phyloP scores from a whole-genome alignment of 2,329 filamentous ascomycete genomes.

The Colletotrichum falcatum region DNA sequence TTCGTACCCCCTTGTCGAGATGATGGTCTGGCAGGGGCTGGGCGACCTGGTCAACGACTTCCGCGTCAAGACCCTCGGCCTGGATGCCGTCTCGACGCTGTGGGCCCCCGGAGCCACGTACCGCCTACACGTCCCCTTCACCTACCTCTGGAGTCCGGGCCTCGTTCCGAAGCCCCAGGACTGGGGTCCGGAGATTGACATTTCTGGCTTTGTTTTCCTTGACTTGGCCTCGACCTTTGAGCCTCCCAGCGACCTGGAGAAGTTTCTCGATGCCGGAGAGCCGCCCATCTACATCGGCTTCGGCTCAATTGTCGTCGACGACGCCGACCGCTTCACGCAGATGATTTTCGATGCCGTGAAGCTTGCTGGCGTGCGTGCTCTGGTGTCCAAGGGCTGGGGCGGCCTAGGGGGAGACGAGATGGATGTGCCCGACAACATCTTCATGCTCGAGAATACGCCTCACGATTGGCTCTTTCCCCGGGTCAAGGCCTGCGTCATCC shows the following conservation, averaged over 20 bases:
- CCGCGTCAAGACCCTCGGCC: slow-evolving; percentile 73
- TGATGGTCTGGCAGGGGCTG: slow-evolving; percentile 92
- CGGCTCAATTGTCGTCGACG: slow-evolving; percentile 80
- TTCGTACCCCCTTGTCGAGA: slow-evolving; percentile 82
- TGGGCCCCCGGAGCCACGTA: slow-evolving; percentile 83
- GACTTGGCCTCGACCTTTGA: slow-evolving; percentile 73
- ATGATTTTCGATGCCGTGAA: slow-evolving; percentile 79
- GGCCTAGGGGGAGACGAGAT: slow-evolving; percentile 68
- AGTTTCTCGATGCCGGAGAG: slow-evolving; percentile 68
- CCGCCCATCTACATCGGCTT: slow-evolving; percentile 81
- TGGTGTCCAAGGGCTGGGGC: slow-evolving; percentile 83
- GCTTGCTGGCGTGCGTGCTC: slow-evolving; percentile 73
- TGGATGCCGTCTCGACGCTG: slow-evolving; percentile 80
- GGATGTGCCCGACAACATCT: slow-evolving; percentile 72
- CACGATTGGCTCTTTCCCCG: slow-evolving; percentile 83
- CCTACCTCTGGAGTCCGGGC: slow-evolving; percentile 77
- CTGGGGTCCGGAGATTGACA: slow-evolving; percentile 77
- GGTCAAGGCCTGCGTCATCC: slow-evolving; percentile 76
- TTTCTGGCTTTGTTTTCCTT: slow-evolving; percentile 83
- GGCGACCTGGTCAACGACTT: slow-evolving; percentile 84
- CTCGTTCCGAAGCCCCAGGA: slow-evolving; percentile 76
- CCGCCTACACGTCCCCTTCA: slow-evolving; percentile 79
- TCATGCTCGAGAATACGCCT: slow-evolving; percentile 79
- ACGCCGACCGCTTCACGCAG: slow-evolving; percentile 74
- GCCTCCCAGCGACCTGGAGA: slow-evolving; percentile 65